Evolutionary conservation across 257 asterid genomes (phyloP).

Genomic region (Craterostigma plantagineum): DNA sequence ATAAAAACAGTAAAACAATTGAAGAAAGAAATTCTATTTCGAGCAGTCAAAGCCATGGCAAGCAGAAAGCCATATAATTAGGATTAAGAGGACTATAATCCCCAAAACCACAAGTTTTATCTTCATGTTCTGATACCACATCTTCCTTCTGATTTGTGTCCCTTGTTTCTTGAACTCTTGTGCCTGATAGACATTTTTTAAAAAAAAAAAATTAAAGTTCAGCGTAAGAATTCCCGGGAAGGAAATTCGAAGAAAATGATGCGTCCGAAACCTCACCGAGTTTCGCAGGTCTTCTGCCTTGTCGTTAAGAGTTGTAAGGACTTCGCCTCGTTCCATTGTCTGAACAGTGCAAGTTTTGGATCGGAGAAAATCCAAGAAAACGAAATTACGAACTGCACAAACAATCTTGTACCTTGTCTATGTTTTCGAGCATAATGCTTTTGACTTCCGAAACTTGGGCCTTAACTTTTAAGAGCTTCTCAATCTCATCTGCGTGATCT

Average conservation of each 20-base stretch:
- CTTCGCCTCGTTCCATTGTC: slow-evolving; percentile 48
- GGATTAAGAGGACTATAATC: slow-evolving; percentile 30
- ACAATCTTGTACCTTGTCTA: slow-evolving; percentile 54
- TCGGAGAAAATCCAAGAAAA: too few species aligned
- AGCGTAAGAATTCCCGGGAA: neutral
- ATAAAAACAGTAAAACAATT: too few species aligned
- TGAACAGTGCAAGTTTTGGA: slow-evolving; percentile 10
- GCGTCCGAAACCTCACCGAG: slow-evolving; percentile 22
- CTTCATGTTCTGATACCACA: slow-evolving; percentile 75
- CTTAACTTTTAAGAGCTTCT: slow-evolving; percentile 54
- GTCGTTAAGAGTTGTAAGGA: slow-evolving; percentile 29
- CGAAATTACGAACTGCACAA: neutral
- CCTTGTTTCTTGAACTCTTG: slow-evolving; percentile 29
- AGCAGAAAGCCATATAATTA: slow-evolving; percentile 48
- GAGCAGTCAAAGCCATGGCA: slow-evolving; percentile 48
- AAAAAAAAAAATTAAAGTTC: neutral
- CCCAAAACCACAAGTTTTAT: slow-evolving; percentile 49
- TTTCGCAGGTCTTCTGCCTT: slow-evolving; percentile 48
- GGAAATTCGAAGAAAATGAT: neutral
- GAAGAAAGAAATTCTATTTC: slow-evolving; percentile 20
- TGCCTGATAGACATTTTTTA: slow-evolving; percentile 19
- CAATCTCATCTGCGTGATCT: slow-evolving; percentile 66
- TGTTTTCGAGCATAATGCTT: slow-evolving; percentile 55
- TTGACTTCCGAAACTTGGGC: slow-evolving; percentile 69
- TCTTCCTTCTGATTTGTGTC: slow-evolving; percentile 37